Evolutionary conservation across 805 yeast genomes (phyloP), one percentile per base, ranked within the genome.

Genomic region (Zygosaccharomyces gambellarensis): DNA sequence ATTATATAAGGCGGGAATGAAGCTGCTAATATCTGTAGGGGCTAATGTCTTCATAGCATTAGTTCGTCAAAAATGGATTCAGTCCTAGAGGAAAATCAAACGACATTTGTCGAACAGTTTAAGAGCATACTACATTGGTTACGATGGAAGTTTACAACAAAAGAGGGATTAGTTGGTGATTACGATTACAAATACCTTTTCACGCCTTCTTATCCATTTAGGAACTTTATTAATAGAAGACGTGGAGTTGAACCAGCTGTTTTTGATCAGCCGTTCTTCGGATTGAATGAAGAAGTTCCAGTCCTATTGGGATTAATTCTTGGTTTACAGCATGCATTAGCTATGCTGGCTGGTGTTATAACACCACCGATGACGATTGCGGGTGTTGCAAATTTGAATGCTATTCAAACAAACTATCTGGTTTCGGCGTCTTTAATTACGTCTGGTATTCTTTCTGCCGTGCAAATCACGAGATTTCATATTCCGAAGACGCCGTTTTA

Each of bases 281-380:
- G 94, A 4, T 69, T 90, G 45, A 74, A 89, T 63, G 80, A 83
- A 39, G 87, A 82, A 1, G 82, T 90, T 80, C 97, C 97, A 0
- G 57, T 89, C n/a, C 57, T 85, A 6, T 72, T 90, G 49, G 95
- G 95, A 1, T 65, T 85, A 49, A 49, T 90, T 9, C 76, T 90
- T 30, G 97, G 97, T 14, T 75, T 90, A 54, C 97, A 90, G 71
- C 97, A 90, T 64, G 72, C 95, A 1, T 67, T 90, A 55, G 82
- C 97, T 23, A 90, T 90, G 96, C 71, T 90, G 70, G 97, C 96
- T 12, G 97, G 97, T 61, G 79, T 90, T 45, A 85, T 86, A 32
- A 73, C 94, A 6, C 96, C 97, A 7, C 92, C 96, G 2, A 70
- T 90, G 47, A 72, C 90, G 55, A 85, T 88, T 43, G 73, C 90